A percentile compares a stretch with the other conserved stretches of the same genome.
Evolutionary conservation across 148 eudicot species (phyloP).

Genomic region (Rhododendron simsii): DNA sequence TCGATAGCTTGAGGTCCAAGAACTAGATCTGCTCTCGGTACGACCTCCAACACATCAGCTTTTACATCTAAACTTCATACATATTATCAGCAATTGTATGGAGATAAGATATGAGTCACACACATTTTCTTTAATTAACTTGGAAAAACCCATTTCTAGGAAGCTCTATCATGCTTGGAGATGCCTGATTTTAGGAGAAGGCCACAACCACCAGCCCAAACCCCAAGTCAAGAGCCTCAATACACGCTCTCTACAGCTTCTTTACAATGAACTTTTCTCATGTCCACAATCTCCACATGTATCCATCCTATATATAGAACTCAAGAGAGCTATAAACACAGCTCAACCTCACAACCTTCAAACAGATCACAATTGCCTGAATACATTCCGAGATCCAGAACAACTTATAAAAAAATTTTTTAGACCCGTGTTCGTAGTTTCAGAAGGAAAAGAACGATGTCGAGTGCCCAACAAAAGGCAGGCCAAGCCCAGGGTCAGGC

Average conservation of each 20-base stretch:
- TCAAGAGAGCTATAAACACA: background rate
- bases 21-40: no score
- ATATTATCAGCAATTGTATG: background rate
- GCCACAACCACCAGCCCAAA: background rate
- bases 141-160: background rate
- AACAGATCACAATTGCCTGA: background rate
- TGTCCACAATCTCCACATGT: background rate
- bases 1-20: no score
- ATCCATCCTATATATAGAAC: background rate
- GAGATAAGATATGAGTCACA: background rate
- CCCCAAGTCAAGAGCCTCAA: background rate
- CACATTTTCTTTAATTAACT: background rate
- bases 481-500: slow-evolving; percentile 16
- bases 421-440: background rate
- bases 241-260: background rate
- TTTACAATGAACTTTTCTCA: background rate
- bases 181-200: background rate
- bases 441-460: background rate
- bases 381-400: background rate
- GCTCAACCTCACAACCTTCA: background rate
- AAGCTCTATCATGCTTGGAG: background rate
- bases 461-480: slow-evolving; percentile 9
- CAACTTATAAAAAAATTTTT: no score
- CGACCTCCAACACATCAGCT: no score
- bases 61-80: no score